A percentile compares a stretch with the other conserved stretches of the same genome.
Conservation (phyloP, 495 filamentous ascomycete genomes). For the Podospora australis region DNA sequence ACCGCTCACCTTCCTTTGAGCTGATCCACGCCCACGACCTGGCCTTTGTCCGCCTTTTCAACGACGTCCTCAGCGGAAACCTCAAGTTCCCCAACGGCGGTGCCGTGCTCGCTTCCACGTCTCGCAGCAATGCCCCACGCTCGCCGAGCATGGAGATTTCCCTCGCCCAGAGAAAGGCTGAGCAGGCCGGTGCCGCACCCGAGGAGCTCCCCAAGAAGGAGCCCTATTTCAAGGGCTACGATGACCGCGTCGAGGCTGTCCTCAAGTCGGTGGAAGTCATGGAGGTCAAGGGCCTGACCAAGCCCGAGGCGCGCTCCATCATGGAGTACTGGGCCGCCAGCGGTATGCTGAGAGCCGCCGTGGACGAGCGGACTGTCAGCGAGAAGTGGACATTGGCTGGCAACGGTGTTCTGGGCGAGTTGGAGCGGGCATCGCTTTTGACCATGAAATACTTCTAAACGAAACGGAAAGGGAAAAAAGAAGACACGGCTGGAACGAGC, state of each 20-base stretch:
- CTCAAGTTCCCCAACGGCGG: constrained; percentile 66
- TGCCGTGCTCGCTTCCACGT: constrained; percentile 66
- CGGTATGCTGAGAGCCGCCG: constrained; percentile 62
- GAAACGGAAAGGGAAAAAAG: neutral
- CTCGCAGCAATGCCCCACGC: constrained; percentile 55
- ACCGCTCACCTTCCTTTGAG: constrained; percentile 59
- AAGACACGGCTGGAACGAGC: neutral
- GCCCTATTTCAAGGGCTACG: constrained; percentile 57
- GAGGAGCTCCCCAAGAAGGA: constrained; percentile 48
- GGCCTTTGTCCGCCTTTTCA: constrained; percentile 66
- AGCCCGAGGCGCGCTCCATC: constrained; percentile 66
- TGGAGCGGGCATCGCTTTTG: constrained; percentile 57
- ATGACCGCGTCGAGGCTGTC: constrained; percentile 58
- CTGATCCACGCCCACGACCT: constrained; percentile 85
- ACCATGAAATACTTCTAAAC: constrained; percentile 35
- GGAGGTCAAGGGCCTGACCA: constrained; percentile 58
- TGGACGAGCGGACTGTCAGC: constrained; percentile 66
- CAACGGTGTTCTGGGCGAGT: constrained; percentile 76
- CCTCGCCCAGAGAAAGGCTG: constrained; percentile 47
- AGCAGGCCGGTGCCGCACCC: constrained; percentile 17
- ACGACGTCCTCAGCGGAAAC: constrained; percentile 58
- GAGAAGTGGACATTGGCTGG: constrained; percentile 84
- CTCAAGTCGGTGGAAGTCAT: constrained; percentile 46
- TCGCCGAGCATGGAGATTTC: constrained; percentile 59
- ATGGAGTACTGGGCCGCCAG: constrained; percentile 93